Evolutionary conservation across 2,329 filamentous ascomycete genomes (phyloP), one percentile per base, ranked within the genome.

Genomic region (Clonostachys chloroleuca): DNA sequence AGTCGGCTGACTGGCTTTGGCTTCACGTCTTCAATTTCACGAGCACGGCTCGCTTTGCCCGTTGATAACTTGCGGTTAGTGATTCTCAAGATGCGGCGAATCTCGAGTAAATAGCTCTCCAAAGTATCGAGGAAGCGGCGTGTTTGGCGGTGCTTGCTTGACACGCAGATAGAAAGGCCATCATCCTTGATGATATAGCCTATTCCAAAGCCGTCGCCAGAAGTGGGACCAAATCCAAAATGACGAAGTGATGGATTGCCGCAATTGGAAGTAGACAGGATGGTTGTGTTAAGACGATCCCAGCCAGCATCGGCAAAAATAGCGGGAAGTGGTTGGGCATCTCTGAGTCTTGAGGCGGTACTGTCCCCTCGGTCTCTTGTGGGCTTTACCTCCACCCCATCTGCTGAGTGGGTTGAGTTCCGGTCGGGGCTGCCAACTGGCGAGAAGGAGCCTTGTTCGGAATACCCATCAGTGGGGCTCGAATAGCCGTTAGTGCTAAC

Each of bases 241-340:
- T 97, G 92, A 3, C 94, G 84, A 16, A 99, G 82, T 0, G 87
- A 90, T 0, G 94, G 94, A 67, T 97, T 99, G 49, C 94, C 94
- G 67, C 94, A 99, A 74, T 99, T 99, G n/a, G 92, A 96, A 0
- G 94, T 97, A 7, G 89, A 95, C 37, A 99, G 74, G 53, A 97
- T 89, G 9, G 92, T 97, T 52, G 81, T 95, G 73, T 97, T 97
- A 54, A 96, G 81, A 63, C 88, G 92, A 66, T 97, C 92, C 91
- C 92, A 99, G 43, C 92, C 94, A 2, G 79, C 57, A 60, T 99
- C 94, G 43, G 86, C 84, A 65, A 97, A 99, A 48, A 99, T 78
- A 6, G 84, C 73, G 0, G 94, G 94, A 58, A 92, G 77, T 48
- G 73, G 60, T 35, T 76, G 61, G 57, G 74, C 47, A 57, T 70